These are phyloP conservation scores for Teratosphaeria pseudoeucalypti DNA, from an alignment of 2,329 filamentous ascomycete species.

Conservation along the genomic window DNA sequence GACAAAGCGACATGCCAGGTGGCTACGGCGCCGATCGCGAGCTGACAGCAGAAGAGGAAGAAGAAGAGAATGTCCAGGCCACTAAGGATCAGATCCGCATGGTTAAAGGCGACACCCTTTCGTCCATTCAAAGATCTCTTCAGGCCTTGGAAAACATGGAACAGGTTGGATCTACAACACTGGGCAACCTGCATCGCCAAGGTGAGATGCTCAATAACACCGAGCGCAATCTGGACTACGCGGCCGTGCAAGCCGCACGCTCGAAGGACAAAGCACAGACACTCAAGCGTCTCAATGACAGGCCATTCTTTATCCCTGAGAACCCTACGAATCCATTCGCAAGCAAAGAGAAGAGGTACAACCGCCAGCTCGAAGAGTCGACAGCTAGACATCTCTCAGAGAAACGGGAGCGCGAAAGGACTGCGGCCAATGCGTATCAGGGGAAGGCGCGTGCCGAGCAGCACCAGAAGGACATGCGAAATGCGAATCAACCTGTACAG, in stretches of 20 bases:
- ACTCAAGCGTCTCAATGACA: constrained; percentile 66
- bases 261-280: constrained; percentile 74
- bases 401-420: constrained; percentile 49
- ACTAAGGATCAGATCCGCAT: constrained; percentile 65
- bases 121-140: too few relatives aligned
- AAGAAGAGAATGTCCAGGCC: constrained; percentile 60
- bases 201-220: constrained; percentile 73
- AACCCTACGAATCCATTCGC: constrained; percentile 46
- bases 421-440: constrained; percentile 41
- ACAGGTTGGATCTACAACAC: constrained; percentile 59
- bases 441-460: constrained; percentile 53
- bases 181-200: constrained; percentile 65
- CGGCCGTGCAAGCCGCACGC: constrained; percentile 58
- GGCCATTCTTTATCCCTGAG: constrained; percentile 61
- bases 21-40: constrained; percentile 50
- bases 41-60: constrained; percentile 71
- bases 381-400: constrained; percentile 40
- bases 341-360: constrained; percentile 43
- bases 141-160: too few relatives aligned
- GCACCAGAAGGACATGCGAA: constrained; percentile 38
- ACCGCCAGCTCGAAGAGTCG: constrained; percentile 6
- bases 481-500: constrained; percentile 23
- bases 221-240: constrained; percentile 71
- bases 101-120: constrained; percentile 54
- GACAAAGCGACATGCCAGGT: constrained; percentile 8